phyloP scores from a whole-genome alignment of 148 eudicot genomes.

The Silene conica region DNA sequence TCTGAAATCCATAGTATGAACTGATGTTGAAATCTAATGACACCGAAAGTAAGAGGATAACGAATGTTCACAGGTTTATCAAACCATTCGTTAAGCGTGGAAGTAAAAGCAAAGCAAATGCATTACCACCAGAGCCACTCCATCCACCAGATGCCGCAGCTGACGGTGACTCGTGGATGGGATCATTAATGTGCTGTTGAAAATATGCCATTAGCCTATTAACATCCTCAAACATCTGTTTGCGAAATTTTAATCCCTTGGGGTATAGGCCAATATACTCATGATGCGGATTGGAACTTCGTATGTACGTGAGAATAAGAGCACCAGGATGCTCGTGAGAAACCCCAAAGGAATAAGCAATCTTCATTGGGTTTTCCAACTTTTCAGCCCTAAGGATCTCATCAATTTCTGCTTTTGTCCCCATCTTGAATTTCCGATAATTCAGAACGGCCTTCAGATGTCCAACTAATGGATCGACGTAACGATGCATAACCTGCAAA shows the following conservation, averaged over 20 bases:
- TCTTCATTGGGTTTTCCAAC: slow-evolving; percentile 61
- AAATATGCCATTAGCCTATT: slow-evolving; percentile 83
- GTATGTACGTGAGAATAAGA: slow-evolving; percentile 82
- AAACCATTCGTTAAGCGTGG: background rate
- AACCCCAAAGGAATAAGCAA: slow-evolving; percentile 85
- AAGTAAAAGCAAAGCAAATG: background rate
- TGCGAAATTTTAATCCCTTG: slow-evolving; percentile 88
- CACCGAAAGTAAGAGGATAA: background rate
- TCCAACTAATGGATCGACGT: slow-evolving; percentile 87
- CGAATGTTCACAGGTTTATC: background rate
- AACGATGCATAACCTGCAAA: slow-evolving; percentile 90
- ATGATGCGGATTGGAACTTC: slow-evolving; percentile 91
- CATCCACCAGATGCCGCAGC: slow-evolving; percentile 87
- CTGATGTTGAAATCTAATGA: background rate
- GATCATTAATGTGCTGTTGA: slow-evolving; percentile 88
- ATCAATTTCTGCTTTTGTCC: slow-evolving; percentile 89
- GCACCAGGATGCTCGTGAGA: slow-evolving; percentile 97
- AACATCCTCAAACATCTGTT: slow-evolving; percentile 76
- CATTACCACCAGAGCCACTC: slow-evolving; percentile 46
- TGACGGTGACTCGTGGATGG: slow-evolving; percentile 59
- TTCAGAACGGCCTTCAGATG: slow-evolving; percentile 79
- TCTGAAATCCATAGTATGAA: background rate
- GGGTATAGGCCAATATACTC: slow-evolving; percentile 93
- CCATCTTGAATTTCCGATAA: slow-evolving; percentile 79
- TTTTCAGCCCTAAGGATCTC: slow-evolving; percentile 72